Evolutionary conservation across 371 early-diverging fungal genomes (phyloP), one percentile per base, ranked within the genome.

Genomic region (Circinella minor): DNA sequence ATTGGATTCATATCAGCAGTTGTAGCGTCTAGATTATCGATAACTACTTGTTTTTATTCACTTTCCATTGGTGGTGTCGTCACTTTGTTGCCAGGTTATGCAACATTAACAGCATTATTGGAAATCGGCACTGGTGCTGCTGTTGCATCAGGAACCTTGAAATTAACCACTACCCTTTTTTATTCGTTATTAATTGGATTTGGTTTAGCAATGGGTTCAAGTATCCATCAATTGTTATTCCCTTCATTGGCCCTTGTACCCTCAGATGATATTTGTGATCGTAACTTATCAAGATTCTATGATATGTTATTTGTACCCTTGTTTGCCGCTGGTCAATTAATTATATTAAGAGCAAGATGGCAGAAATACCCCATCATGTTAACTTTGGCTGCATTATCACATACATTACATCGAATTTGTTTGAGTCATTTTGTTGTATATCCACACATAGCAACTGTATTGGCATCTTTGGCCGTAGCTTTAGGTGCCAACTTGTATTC

Each of bases 61-160:
- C 81, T 92, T 38, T 85, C 88, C 13, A 66, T 93, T n/a, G 83
- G 86, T 0, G 90, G 88, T 18, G 80, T 89, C 7, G 84, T 89
- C 34, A 83, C 84, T 38, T 70, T 91, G 48, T 79, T 92, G 17
- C 92, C 92, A 1, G 92, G 92, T 9, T 81, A 88, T 48, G 77
- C 86, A 0, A 86, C 93, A 18, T 87, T 93, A 7, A 82, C 88
- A 17, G 77, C 89, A 20, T 85, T 93, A 61, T 87, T 93, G 20
- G 95, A 95, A 71, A 83, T 95, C 9, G 84, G 90, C 4, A 88
- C 92, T 17, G 87, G 94, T 13, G 91, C 92, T 13, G 91, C 92
- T 70, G 83, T 93, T 70, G 88, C 92, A 39, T 88, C 92, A 3
- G 95, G 95, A 14, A 91, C 92, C 0, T 87, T 93, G 13, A 81